phyloP scores from a whole-genome alignment of 495 filamentous ascomycete genomes.

The Letharia columbiana region DNA sequence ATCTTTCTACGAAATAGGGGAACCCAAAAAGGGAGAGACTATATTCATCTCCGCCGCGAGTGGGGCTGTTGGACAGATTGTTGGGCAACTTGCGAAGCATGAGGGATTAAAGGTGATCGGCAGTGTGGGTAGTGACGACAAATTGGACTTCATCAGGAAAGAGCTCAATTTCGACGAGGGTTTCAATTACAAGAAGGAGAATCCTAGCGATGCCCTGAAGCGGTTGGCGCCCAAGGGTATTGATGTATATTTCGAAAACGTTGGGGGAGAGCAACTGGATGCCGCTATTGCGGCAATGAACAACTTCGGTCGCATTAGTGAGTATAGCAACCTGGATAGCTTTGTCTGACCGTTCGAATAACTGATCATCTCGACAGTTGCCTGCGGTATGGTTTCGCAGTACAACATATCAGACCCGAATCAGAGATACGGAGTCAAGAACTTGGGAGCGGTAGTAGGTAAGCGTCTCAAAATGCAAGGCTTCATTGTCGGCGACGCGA shows the following conservation, averaged over 20 bases:
- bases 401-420: slow-evolving; percentile 55
- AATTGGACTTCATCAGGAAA: slow-evolving; percentile 57
- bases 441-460: slow-evolving; percentile 46
- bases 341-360: neutral
- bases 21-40: slow-evolving; percentile 73
- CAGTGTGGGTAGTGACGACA: slow-evolving; percentile 59
- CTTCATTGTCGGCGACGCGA: slow-evolving; percentile 62
- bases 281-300: slow-evolving; percentile 66
- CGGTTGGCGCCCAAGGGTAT: slow-evolving; percentile 74
- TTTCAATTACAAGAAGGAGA: slow-evolving; percentile 74
- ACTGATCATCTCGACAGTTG: slow-evolving; percentile 31
- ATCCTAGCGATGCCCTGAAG: slow-evolving; percentile 57
- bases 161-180: slow-evolving; percentile 61
- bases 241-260: slow-evolving; percentile 95
- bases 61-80: slow-evolving; percentile 69
- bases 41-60: slow-evolving; percentile 68
- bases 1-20: slow-evolving; percentile 61
- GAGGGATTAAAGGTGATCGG: slow-evolving; percentile 82
- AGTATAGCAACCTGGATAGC: slow-evolving; percentile 38
- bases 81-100: slow-evolving; percentile 71
- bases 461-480: slow-evolving; percentile 61
- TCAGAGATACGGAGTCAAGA: slow-evolving; percentile 60
- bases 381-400: slow-evolving; percentile 64
- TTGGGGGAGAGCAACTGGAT: slow-evolving; percentile 81
- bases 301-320: slow-evolving; percentile 58